Base-by-base conservation (phyloP, 768 basidiomycete species). In the Saitozyma podzolica region DNA sequence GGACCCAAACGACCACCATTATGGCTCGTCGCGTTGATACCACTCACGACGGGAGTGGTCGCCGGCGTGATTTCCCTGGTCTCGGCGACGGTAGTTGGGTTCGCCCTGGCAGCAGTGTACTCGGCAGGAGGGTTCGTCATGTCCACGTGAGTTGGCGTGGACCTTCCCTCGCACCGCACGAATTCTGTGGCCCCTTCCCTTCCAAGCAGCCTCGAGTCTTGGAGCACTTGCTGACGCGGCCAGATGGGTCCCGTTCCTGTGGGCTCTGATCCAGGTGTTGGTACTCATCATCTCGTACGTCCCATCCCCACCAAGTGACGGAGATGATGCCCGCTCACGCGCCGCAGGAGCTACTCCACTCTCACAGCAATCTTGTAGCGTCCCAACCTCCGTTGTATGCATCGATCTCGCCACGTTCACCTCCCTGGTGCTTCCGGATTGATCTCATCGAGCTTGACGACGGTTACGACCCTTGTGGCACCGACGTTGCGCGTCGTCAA, bases 161-260 rank as follows among this genome's bases (percentile, higher is more conserved):
- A 29, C 29, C 29, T 29, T 29, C 29, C 29, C 29, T 29, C 29
- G 29, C 29, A 29, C 29, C 29, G 29, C 29, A 29, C 29, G 5
- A 2, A 29, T 29, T 2, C 29, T 5, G 29, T 5, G 29, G 5
- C 29, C 29, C 29, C 29, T 29, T 29, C 29, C 29, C n/a, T n/a
- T 11, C n/a, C 9, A 9, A n/a, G n/a, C n/a, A n/a, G n/a, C n/a
- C n/a, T n/a, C 16, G 6, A 53, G 7, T 41, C 10, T 0, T 59
- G 1, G 8, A 8, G 3, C 17, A 14, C 56, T 43, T n/a, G 10
- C 40, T 59, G 19, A 53, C 14, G 17, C 14, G 40, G 14, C 20
- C 47, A 76, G 74, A 53, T 76, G 74, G 74, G 66, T 76, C 40
- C 74, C 74, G 9, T 72, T 76, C 40, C 40, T 73, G 13, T 76